Evolutionary conservation across 108 stramenopile genomes (phyloP).

Genomic region (Cyclotella atomus): DNA sequence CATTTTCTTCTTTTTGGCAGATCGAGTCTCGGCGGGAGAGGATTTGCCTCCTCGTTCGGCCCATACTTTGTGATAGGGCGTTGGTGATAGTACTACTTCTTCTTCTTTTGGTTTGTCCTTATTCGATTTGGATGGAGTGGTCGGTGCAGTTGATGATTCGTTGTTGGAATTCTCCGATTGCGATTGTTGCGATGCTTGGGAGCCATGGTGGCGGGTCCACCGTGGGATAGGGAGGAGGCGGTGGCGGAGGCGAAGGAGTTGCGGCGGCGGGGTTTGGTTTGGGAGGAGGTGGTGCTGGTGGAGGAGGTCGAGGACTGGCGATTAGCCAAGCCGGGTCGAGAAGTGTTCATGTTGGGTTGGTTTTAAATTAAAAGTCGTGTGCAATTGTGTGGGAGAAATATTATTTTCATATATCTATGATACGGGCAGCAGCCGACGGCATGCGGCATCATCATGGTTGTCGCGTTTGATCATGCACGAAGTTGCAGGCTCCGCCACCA

Average conservation of each 20-base stretch:
- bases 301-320: background rate
- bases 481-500: too few species aligned
- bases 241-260: slow-evolving; percentile 21
- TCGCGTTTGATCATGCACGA: too few species aligned
- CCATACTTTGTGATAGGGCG: slow-evolving; percentile 74
- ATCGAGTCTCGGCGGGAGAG: slow-evolving; percentile 61
- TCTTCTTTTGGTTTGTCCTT: background rate
- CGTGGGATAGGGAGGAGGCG: slow-evolving; percentile 6
- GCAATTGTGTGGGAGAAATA: background rate
- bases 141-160: background rate
- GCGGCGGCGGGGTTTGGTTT: background rate
- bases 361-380: slow-evolving; percentile 1
- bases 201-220: slow-evolving; percentile 14
- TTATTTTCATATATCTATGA: background rate
- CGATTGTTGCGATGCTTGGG: background rate
- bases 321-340: background rate
- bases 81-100: slow-evolving; percentile 42
- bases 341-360: background rate
- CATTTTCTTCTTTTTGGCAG: slow-evolving; percentile 41
- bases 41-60: slow-evolving; percentile 45
- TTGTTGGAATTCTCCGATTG: background rate
- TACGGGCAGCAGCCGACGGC: too few species aligned
- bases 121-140: background rate
- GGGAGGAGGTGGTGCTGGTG: background rate
- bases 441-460: too few species aligned